Evolutionary conservation across 371 early-diverging fungal species (phyloP), one percentile per base, ranked within the genome.

Genomic region (Haplosporangium sp.): DNA sequence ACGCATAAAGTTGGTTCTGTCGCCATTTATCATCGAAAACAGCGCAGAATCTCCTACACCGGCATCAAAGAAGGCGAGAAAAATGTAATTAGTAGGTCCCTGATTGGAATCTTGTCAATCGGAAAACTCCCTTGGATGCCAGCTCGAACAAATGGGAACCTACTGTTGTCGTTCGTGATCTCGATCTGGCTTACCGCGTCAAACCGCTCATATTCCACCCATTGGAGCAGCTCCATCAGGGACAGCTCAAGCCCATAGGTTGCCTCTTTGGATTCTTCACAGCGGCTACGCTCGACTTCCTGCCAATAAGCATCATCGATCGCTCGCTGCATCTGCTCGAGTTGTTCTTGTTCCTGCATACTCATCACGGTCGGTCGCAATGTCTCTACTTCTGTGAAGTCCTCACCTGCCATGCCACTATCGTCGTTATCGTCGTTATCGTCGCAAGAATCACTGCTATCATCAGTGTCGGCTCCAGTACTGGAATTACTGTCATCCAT

Each of bases 221-320:
- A 10, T 36, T 50, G 55, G 20, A 50, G 4, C 37, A 77, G 40
- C 46, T 68, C 62, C 41, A 11, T 0, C 29, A 79, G 40, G 45
- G 21, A 68, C 38, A 65, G 12, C 13, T 72, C 54, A 18, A 79
- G 46, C 11, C 79, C 79, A 62, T 68, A 62, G 3, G 51, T n/a
- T 7, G 64, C 60, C 55, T 54, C 50, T 16, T 42, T 50, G 0
- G 59, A 45, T 12, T 72, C 73, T 10, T 51, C 46, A 37, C 56
- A 69, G 20, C 64, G 59, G 0, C 61, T 47, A n/a, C 50, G 56
- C 40, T 79, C 79, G 1, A 62, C 16, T 14, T 50, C 45, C 7
- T 64, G 61, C 79, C 79, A 79, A 20, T 68, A 65, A 14, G 65
- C 69, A 11, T 79, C 52, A 43, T 79, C 79, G 2, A 66, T 42